Evolutionary conservation across 495 filamentous ascomycete species (phyloP).

Genomic region (Cercophora newfieldiana): DNA sequence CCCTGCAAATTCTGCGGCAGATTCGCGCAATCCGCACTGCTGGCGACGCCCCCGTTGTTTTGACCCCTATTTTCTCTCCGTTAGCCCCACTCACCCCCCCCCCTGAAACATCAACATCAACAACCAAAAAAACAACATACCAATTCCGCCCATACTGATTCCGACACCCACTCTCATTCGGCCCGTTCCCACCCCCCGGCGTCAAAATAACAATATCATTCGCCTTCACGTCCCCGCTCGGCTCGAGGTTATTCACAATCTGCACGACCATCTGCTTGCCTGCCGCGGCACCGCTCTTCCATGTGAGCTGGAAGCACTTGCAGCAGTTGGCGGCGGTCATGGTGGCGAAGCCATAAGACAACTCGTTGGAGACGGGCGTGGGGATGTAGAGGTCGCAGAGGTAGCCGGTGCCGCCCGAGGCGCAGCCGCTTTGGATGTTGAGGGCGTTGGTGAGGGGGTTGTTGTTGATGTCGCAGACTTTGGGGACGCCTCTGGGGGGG

Average conservation of each 20-base stretch:
- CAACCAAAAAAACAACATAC: too few relatives aligned
- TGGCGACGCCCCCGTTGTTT: slow-evolving; percentile 2
- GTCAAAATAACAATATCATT: slow-evolving; percentile 20
- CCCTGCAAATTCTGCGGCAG: slow-evolving; percentile 6
- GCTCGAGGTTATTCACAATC: slow-evolving; percentile 13
- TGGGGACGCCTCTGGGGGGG: slow-evolving; percentile 8
- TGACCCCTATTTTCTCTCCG: too few relatives aligned
- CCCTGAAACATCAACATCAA: too few relatives aligned
- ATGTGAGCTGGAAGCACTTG: slow-evolving; percentile 25
- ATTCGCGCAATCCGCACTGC: background rate
- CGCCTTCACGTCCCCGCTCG: slow-evolving; percentile 6
- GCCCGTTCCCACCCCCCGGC: slow-evolving; percentile 20
- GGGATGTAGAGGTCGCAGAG: slow-evolving; percentile 15
- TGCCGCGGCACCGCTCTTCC: slow-evolving; percentile 15
- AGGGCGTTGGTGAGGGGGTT: slow-evolving; percentile 15
- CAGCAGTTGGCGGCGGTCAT: slow-evolving; percentile 21
- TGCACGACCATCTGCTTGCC: slow-evolving; percentile 25
- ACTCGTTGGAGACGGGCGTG: slow-evolving; percentile 2
- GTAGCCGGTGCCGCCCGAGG: slow-evolving; percentile 3
- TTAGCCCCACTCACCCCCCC: too few relatives aligned
- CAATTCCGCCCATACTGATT: slow-evolving; percentile 21
- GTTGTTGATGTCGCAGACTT: slow-evolving; percentile 23
- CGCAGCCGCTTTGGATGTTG: slow-evolving; percentile 3
- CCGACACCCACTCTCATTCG: slow-evolving; percentile 18
- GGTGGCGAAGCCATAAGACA: slow-evolving; percentile 23